Evolutionary conservation across 1,284 basidiomycete species (phyloP), one percentile per base, ranked within the genome.

Genomic region (Psilocybe mexicana): DNA sequence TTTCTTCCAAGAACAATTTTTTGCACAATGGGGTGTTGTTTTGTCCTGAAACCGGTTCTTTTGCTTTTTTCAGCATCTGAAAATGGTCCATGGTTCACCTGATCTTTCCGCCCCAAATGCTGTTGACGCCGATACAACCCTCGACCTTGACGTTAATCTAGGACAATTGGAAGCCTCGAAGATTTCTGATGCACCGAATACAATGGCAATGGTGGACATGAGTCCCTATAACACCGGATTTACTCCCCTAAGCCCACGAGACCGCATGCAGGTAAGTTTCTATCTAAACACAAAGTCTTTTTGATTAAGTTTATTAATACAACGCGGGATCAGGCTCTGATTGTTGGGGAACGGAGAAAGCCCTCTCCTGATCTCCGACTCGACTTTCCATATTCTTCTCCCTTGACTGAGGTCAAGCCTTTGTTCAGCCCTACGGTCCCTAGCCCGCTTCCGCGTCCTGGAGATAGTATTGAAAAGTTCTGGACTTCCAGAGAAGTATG

Each of bases 401-500:
- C 72, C 0, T 59, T 74, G 18, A 62, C 67, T 6, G 69, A 72
- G 28, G 71, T 73, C 3, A 65, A 65, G 43, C 72, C 73, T 6
- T 54, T 66, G 2, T 73, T 72, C 57, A 72, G 69, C 40, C 69
- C 73, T 2, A 61, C 61, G 28, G 4, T 30, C 5, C 28, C 46
- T 0, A 48, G 25, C 4, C 52, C 58, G 10, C 67, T 74, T 5
- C 71, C 72, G 12, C 64, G 63, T 18, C 72, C 72, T 26, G 68
- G 67, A 30, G 60, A 61, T 30, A 61, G 62, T 24, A 65, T 69
- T 5, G 69, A 70, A 40, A 61, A 69, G 42, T 47, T 70, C 26
- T 75, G 73, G 72, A 65, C 60, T 8, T 67, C 70, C 24, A 65
- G 65, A 33, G 66, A 74, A 60, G 73, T 74, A 61, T 3, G 4